phyloP scores from a whole-genome alignment of 1,139 yeast species.

The Zygotorulaspora mrakii region DNA sequence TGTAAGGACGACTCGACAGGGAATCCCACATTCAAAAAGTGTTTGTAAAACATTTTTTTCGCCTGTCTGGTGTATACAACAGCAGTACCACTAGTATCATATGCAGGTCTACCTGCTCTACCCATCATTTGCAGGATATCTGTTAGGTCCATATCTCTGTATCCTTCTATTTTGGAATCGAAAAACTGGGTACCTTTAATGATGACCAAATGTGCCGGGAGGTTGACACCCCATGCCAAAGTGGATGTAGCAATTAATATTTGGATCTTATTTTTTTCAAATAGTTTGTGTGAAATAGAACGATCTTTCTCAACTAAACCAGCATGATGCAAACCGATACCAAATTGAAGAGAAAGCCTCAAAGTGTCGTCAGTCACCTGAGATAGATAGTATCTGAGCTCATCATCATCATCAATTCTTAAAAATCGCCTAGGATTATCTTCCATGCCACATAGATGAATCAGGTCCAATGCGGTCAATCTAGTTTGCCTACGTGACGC shows the following conservation, averaged over 20 bases:
- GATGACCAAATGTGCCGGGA: constrained; percentile 59
- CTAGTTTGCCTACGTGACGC: constrained; percentile 97
- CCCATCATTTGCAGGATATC: constrained; percentile 66
- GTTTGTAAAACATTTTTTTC: constrained; percentile 88
- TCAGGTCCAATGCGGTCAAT: constrained; percentile 86
- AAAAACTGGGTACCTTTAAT: constrained; percentile 54
- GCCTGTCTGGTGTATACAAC: constrained; percentile 90
- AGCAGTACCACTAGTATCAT: constrained; percentile 92
- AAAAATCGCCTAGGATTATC: constrained; percentile 86
- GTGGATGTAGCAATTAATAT: constrained; percentile 92
- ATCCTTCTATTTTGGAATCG: constrained; percentile 47
- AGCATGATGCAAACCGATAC: constrained; percentile 97
- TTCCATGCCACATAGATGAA: constrained; percentile 92
- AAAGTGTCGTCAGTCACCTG: constrained; percentile 87
- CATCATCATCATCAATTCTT: constrained; percentile 66
- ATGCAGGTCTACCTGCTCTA: constrained; percentile 93
- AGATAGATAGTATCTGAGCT: constrained; percentile 57
- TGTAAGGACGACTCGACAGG: constrained; percentile 96
- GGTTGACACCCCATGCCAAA: constrained; percentile 65
- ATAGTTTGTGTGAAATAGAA: constrained; percentile 77
- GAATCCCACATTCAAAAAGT: constrained; percentile 89
- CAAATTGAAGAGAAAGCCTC: constrained; percentile 80
- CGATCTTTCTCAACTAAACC: constrained; percentile 92
- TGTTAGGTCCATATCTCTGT: constrained; percentile 67
- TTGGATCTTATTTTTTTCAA: constrained; percentile 82